Evolutionary conservation across 139 green algal species (phyloP).

Genomic region (Volvox reticuliferus): DNA sequence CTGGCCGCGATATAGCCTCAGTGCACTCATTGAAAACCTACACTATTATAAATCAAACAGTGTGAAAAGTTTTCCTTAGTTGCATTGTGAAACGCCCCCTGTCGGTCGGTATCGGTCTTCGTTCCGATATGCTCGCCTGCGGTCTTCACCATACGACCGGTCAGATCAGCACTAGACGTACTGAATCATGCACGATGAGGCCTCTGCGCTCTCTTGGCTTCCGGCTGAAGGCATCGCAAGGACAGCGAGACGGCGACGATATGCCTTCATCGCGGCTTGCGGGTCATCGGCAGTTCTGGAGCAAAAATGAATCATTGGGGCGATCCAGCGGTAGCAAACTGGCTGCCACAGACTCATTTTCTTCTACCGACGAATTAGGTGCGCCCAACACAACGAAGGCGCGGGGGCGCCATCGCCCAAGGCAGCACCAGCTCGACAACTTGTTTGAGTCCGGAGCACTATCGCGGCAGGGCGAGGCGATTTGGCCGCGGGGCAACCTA

Average conservation of each 20-base stretch:
- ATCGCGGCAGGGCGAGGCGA: not conserved
- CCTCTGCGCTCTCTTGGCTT: not conserved
- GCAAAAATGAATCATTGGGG: not conserved
- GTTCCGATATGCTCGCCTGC: not conserved
- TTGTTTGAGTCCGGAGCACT: not conserved
- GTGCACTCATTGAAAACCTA: too few species aligned
- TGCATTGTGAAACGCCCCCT: too few species aligned
- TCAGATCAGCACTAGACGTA: not conserved
- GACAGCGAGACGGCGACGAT: not conserved
- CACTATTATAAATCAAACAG: too few species aligned
- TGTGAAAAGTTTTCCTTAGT: too few species aligned
- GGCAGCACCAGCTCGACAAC: not conserved
- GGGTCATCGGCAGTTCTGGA: not conserved
- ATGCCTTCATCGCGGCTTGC: not conserved
- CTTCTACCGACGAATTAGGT: not conserved
- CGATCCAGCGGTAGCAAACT: not conserved
- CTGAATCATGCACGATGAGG: not conserved
- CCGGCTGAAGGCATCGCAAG: not conserved
- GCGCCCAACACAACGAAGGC: not conserved
- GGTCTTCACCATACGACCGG: not conserved
- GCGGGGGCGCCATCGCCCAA: not conserved
- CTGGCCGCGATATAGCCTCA: too few species aligned
- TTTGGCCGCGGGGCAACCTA: conserved; percentile 45
- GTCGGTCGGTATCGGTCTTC: not conserved
- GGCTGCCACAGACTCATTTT: not conserved